phyloP scores from a whole-genome alignment of 108 stramenopile species.

The Cyclotella kingstonii region DNA sequence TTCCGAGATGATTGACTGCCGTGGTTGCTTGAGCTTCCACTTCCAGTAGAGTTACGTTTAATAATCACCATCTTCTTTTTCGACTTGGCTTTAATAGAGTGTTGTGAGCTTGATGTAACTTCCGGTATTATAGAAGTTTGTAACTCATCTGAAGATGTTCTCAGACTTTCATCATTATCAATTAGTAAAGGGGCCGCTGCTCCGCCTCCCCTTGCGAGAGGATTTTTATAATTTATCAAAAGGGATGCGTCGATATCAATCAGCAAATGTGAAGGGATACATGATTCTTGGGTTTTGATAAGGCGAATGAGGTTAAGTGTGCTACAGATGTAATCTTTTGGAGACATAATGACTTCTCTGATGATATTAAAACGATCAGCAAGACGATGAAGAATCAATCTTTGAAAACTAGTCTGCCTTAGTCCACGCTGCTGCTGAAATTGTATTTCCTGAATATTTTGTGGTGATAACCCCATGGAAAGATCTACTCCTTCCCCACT shows the following conservation, averaged over 20 bases:
- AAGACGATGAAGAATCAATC: conserved; percentile 84
- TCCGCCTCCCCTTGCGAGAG: conserved; percentile 23
- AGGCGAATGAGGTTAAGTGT: conserved; percentile 39
- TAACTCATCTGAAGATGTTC: conserved; percentile 18
- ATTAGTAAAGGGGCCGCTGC: neutral
- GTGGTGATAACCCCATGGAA: conserved; percentile 10
- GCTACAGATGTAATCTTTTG: neutral
- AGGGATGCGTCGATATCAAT: conserved; percentile 45
- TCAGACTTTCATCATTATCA: conserved; percentile 18
- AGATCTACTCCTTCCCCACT: conserved; percentile 10
- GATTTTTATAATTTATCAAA: conserved; percentile 42
- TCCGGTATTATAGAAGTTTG: conserved; percentile 10
- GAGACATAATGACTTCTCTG: conserved; percentile 49
- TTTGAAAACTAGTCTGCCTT: conserved; percentile 81
- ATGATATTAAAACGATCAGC: conserved; percentile 85
- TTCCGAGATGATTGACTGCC: conserved; percentile 31
- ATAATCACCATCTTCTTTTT: conserved; percentile 57
- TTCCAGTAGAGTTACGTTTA: conserved; percentile 41
- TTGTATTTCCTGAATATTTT: conserved; percentile 31
- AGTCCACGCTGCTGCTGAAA: conserved; percentile 35
- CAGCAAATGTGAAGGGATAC: conserved; percentile 38
- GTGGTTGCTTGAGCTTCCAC: conserved; percentile 10
- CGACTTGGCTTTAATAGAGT: conserved; percentile 25
- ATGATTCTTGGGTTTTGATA: conserved; percentile 43
- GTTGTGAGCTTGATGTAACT: neutral